Evolutionary conservation across 805 yeast species (phyloP).

Genomic region (Candida bentonensis): DNA sequence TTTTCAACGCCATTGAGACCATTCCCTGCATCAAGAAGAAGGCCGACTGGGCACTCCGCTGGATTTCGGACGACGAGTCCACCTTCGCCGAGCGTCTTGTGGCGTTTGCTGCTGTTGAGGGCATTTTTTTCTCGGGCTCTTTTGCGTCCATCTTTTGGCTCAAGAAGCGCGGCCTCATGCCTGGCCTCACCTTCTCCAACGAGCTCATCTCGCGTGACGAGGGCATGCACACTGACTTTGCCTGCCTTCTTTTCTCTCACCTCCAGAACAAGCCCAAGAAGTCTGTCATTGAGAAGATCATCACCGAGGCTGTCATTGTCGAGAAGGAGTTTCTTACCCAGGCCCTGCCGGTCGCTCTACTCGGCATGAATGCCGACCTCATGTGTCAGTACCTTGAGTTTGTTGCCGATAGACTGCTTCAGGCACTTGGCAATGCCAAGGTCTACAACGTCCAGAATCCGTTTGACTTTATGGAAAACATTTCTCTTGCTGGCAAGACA

Average conservation of each 20-base stretch:
- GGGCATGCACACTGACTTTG: slow-evolving; percentile 97
- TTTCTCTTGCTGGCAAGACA: slow-evolving; percentile 95
- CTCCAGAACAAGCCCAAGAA: slow-evolving; percentile 77
- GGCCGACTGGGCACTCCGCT: slow-evolving; percentile 98
- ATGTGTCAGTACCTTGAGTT: slow-evolving; percentile 98
- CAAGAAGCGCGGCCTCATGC: slow-evolving; percentile 98
- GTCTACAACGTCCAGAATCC: slow-evolving; percentile 81
- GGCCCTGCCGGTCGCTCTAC: slow-evolving; percentile 81
- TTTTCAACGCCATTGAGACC: slow-evolving; percentile 91
- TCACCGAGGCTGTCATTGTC: slow-evolving; percentile 88
- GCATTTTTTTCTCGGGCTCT: slow-evolving; percentile 96
- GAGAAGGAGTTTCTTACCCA: slow-evolving; percentile 92
- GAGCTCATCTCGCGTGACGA: slow-evolving; percentile 97
- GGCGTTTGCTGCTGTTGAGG: slow-evolving; percentile 98
- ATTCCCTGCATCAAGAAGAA: slow-evolving; percentile 93
- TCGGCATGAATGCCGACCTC: slow-evolving; percentile 87
- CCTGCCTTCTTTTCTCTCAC: slow-evolving; percentile 88
- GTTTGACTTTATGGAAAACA: slow-evolving; percentile 98
- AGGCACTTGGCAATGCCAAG: slow-evolving; percentile 85
- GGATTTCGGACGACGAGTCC: slow-evolving; percentile 84
- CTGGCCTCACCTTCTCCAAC: slow-evolving; percentile 94
- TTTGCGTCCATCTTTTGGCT: slow-evolving; percentile 98
- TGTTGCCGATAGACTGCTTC: slow-evolving; percentile 88
- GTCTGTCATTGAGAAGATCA: slow-evolving; percentile 66
- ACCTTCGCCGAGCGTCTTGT: slow-evolving; percentile 90